These are phyloP conservation scores for Chalara sp. DNA, from an alignment of 2,329 filamentous ascomycete species.

Conservation along the genomic window DNA sequence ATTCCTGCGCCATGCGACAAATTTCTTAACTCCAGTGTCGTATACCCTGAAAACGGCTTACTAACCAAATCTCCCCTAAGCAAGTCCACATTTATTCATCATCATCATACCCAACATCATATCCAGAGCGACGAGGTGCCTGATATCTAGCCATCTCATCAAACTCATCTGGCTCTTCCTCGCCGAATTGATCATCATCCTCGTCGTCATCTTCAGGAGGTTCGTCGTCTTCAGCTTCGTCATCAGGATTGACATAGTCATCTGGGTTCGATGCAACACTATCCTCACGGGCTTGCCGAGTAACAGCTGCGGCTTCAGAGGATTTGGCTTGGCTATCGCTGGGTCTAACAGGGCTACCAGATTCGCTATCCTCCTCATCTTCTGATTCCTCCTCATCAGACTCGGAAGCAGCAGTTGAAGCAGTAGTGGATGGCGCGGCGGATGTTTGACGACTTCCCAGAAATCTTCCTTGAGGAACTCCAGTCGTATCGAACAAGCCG, in stretches of 20 bases:
- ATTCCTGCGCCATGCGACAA: too few species aligned
- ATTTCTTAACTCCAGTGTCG: too few species aligned
- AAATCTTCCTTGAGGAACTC: slow-evolving; percentile 29
- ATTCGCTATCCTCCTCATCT: slow-evolving; percentile 5
- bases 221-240: slow-evolving; percentile 5
- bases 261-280: slow-evolving; percentile 3
- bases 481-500: slow-evolving; percentile 43
- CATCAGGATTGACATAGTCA: slow-evolving; percentile 7
- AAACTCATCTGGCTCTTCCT: slow-evolving; percentile 7
- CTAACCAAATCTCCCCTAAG: too few species aligned
- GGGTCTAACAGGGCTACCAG: not conserved
- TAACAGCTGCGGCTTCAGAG: not conserved
- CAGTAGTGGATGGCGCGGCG: not conserved
- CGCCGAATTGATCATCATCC: not conserved
- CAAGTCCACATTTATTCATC: too few species aligned
- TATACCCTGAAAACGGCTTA: too few species aligned
- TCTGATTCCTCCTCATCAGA: not conserved
- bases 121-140: too few species aligned
- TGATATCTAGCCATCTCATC: not conserved
- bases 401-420: too few species aligned
- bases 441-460: slow-evolving; percentile 34
- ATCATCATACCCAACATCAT: too few species aligned
- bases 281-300: slow-evolving; percentile 1
- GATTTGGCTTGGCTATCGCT: not conserved
- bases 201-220: not conserved